Evolutionary conservation across 176 grass and related monocot species (phyloP).

Genomic region (Avena eriantha): DNA sequence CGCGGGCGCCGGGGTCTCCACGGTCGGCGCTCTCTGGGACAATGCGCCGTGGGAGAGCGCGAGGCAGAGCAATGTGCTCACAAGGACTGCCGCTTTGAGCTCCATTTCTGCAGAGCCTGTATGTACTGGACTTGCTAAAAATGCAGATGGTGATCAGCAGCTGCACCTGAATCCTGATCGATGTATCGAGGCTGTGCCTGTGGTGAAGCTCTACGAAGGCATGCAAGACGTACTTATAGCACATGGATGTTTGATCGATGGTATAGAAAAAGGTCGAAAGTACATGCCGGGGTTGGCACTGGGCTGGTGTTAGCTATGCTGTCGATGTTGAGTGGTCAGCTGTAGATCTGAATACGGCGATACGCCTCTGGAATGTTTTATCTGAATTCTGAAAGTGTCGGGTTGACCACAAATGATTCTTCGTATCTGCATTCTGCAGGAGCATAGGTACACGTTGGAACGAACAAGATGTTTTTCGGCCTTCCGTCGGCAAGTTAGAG

Average conservation of each 20-base stretch:
- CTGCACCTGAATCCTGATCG: constrained; percentile 11
- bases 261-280: background rate
- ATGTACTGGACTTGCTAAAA: background rate
- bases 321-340: constrained; percentile 9
- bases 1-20: constrained; percentile 51
- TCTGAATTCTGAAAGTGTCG: background rate
- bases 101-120: constrained; percentile 15
- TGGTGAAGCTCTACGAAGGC: constrained; percentile 4
- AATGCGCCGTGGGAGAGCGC: background rate
- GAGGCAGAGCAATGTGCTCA: constrained; percentile 29
- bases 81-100: background rate
- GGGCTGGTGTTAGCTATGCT: constrained; percentile 28
- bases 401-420: background rate
- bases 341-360: background rate
- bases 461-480: background rate
- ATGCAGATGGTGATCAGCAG: background rate
- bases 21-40: background rate
- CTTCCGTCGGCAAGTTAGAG: background rate
- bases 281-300: constrained; percentile 9
- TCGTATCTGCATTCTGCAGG: background rate
- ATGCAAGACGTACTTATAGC: constrained; percentile 23
- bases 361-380: constrained; percentile 20
- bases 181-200: background rate
- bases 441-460: background rate
- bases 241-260: background rate